Evolutionary conservation across 495 filamentous ascomycete species (phyloP).

Genomic region (Polyplosphaeria fusca): DNA sequence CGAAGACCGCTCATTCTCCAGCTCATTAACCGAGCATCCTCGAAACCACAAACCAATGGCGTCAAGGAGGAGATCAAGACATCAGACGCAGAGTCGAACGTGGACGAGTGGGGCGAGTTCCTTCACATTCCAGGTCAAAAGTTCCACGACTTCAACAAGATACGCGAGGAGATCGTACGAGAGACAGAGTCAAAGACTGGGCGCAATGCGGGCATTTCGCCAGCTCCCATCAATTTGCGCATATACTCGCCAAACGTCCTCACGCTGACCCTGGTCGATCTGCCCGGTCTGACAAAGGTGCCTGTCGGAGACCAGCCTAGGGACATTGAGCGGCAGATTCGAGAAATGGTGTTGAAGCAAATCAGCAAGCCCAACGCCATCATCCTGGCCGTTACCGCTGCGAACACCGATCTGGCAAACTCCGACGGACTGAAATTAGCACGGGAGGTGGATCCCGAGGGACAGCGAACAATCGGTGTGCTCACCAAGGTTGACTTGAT

Average conservation of each 20-base stretch:
- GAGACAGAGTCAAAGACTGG: constrained; percentile 98
- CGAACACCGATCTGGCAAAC: constrained; percentile 97
- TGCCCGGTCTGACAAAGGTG: constrained; percentile 96
- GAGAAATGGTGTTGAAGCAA: constrained; percentile 98
- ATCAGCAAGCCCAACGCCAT: constrained; percentile 98
- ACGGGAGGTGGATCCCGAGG: constrained; percentile 95
- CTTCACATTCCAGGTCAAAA: constrained; percentile 97
- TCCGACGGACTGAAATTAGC: constrained; percentile 97
- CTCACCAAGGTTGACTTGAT: constrained; percentile 99
- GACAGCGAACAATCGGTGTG: constrained; percentile 97
- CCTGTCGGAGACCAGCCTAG: constrained; percentile 97
- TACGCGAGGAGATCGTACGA: constrained; percentile 93
- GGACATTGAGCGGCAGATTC: constrained; percentile 97
- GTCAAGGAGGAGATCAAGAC: constrained; percentile 66
- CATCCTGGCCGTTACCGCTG: constrained; percentile 91
- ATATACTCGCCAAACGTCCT: constrained; percentile 98
- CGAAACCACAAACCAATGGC: constrained; percentile 66
- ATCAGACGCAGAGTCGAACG: constrained; percentile 80
- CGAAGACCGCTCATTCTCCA: constrained; percentile 94
- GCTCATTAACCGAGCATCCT: constrained; percentile 82
- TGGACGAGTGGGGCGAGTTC: constrained; percentile 98
- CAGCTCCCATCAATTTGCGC: constrained; percentile 91
- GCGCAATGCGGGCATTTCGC: constrained; percentile 92
- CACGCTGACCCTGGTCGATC: constrained; percentile 93
- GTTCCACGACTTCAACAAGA: constrained; percentile 99